phyloP scores from a whole-genome alignment of 179 eudicot genomes.

The Carnegiea gigantea region DNA sequence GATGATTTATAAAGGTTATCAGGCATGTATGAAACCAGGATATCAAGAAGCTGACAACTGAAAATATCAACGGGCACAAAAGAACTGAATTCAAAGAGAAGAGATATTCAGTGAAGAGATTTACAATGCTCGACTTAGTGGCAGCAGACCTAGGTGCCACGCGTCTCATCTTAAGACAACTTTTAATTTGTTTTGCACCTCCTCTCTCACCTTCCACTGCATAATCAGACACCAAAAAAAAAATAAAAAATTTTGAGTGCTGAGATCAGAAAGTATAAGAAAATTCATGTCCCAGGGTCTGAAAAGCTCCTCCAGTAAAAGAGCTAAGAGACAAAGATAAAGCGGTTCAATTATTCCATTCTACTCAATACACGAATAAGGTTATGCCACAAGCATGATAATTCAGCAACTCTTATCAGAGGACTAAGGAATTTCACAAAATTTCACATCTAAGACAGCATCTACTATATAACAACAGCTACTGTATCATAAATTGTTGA shows the following conservation, averaged over 20 bases:
- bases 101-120: constrained; percentile 20
- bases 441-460: neutral
- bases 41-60: neutral
- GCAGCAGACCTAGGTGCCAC: constrained; percentile 13
- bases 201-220: constrained; percentile 88
- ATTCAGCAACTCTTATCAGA: neutral
- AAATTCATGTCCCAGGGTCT: neutral
- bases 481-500: neutral
- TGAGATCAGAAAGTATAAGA: constrained; percentile 2
- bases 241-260: neutral
- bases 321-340: neutral
- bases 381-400: neutral
- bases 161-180: constrained; percentile 69
- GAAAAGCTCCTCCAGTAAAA: neutral
- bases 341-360: neutral
- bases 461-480: neutral
- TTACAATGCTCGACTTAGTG: constrained; percentile 16
- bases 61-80: constrained; percentile 9
- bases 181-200: constrained; percentile 65
- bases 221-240: constrained; percentile 20
- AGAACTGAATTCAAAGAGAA: constrained; percentile 9
- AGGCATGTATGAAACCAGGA: constrained; percentile 4
- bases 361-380: neutral
- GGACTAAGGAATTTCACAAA: neutral
- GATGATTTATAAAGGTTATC: neutral